These are phyloP conservation scores for Eucalyptus regnans DNA, from an alignment of 345 rosid genomes.

Conservation along the genomic window DNA sequence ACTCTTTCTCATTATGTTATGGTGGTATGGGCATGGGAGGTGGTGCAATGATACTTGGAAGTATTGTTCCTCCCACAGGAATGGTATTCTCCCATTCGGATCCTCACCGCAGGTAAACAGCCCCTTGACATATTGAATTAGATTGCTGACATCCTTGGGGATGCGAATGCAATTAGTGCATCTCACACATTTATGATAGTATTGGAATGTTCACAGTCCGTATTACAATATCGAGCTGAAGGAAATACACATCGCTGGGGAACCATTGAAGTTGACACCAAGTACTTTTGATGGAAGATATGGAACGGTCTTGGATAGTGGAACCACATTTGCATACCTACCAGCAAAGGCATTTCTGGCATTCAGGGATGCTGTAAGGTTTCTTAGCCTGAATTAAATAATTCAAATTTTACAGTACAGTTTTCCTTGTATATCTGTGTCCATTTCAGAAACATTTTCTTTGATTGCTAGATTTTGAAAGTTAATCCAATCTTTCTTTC, in stretches of 20 bases:
- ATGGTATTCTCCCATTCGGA: slow-evolving; percentile 66
- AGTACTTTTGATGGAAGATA: slow-evolving; percentile 57
- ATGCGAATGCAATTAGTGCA: slow-evolving; percentile 8
- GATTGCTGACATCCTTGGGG: not conserved
- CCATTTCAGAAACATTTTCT: not conserved
- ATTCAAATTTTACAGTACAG: not conserved
- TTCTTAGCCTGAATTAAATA: not conserved
- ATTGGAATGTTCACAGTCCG: slow-evolving; percentile 96
- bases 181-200: slow-evolving; percentile 85
- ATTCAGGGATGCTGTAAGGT: slow-evolving; percentile 73
- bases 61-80: slow-evolving; percentile 44
- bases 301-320: slow-evolving; percentile 86
- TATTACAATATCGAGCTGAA: slow-evolving; percentile 91
- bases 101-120: slow-evolving; percentile 57
- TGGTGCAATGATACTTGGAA: slow-evolving; percentile 95
- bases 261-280: slow-evolving; percentile 44
- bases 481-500: not conserved
- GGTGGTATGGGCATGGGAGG: slow-evolving; percentile 94
- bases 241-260: slow-evolving; percentile 86
- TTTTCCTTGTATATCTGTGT: not conserved
- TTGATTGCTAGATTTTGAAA: not conserved
- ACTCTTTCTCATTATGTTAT: slow-evolving; percentile 86
- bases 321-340: slow-evolving; percentile 85
- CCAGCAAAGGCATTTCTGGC: slow-evolving; percentile 64
- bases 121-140: not conserved